Percentiles rank a stretch among this genome's conserved stretches.
These are phyloP conservation scores for Thielaviopsis cerberus DNA, from an alignment of 2,329 filamentous ascomycete species.

Conservation along the genomic window DNA sequence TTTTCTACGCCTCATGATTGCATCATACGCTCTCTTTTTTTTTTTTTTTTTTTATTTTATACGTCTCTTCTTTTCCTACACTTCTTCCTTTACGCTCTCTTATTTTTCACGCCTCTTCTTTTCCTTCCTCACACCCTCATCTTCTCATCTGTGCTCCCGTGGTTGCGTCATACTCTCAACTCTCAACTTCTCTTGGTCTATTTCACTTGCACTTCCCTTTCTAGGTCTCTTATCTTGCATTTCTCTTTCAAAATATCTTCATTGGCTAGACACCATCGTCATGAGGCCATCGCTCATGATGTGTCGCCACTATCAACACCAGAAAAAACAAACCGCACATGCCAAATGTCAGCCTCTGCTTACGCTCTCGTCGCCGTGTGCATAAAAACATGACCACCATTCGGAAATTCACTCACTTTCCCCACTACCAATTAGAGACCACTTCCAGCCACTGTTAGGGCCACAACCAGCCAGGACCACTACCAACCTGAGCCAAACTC, in stretches of 20 bases:
- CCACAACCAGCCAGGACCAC: no score
- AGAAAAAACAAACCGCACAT: not conserved
- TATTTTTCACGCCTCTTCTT: no score
- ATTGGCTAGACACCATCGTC: not conserved
- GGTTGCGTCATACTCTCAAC: not conserved
- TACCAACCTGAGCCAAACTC: not conserved
- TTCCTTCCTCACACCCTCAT: no score
- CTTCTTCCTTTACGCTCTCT: not conserved
- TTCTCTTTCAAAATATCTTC: not conserved
- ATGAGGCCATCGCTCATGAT: not conserved
- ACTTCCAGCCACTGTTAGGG: not conserved
- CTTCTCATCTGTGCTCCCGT: not conserved
- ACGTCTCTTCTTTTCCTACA: not conserved
- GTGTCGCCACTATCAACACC: not conserved
- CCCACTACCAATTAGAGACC: not conserved
- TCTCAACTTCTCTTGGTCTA: not conserved
- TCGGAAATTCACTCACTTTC: not conserved
- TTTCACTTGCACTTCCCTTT: not conserved
- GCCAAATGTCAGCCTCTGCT: not conserved
- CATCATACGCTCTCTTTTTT: not conserved
- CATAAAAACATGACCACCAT: not conserved
- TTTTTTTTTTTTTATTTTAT: not conserved
- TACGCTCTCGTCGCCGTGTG: not conserved
- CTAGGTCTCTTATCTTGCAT: not conserved
- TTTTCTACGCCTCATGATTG: not conserved